Conservation (phyloP, 2,329 filamentous ascomycete genomes). For the Nothophoma quercina region DNA sequence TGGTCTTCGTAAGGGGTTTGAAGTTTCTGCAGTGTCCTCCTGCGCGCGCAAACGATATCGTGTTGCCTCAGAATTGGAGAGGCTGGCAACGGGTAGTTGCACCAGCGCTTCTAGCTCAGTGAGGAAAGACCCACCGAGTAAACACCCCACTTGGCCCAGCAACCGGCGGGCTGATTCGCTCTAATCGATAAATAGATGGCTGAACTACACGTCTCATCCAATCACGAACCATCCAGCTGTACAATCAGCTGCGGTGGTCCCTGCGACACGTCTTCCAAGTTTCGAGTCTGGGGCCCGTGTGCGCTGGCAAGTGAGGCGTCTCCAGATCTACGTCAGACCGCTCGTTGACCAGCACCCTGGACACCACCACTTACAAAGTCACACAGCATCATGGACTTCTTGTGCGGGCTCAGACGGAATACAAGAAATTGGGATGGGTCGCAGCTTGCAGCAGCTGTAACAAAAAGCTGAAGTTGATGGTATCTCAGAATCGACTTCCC, state of each 20-base stretch:
- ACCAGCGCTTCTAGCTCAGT: slow-evolving; percentile 33
- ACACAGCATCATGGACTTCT: background rate
- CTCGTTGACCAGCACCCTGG: background rate
- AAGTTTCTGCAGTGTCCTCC: slow-evolving; percentile 12
- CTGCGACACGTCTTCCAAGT: slow-evolving; percentile 15
- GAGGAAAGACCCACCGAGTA: slow-evolving; percentile 27
- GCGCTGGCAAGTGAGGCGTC: slow-evolving; percentile 15
- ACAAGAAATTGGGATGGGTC: no score
- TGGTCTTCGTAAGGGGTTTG: slow-evolving; percentile 19
- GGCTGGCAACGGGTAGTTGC: slow-evolving; percentile 28
- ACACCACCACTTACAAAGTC: background rate
- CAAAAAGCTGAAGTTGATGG: background rate
- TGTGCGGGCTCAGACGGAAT: background rate
- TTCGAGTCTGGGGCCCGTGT: slow-evolving; percentile 13
- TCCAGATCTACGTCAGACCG: slow-evolving; percentile 22
- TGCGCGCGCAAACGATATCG: slow-evolving; percentile 18
- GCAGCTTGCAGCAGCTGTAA: background rate
- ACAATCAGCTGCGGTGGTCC: slow-evolving; percentile 14
- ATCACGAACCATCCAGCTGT: slow-evolving; percentile 15
- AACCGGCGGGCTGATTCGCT: slow-evolving; percentile 26
- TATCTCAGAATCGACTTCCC: slow-evolving; percentile 5
- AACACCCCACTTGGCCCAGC: slow-evolving; percentile 34
- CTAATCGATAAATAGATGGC: slow-evolving; percentile 33
- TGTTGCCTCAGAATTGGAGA: slow-evolving; percentile 24
- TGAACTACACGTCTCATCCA: slow-evolving; percentile 26